These are phyloP conservation scores for Solanum okadae DNA, from an alignment of 257 asterid species.

Conservation along the genomic window DNA sequence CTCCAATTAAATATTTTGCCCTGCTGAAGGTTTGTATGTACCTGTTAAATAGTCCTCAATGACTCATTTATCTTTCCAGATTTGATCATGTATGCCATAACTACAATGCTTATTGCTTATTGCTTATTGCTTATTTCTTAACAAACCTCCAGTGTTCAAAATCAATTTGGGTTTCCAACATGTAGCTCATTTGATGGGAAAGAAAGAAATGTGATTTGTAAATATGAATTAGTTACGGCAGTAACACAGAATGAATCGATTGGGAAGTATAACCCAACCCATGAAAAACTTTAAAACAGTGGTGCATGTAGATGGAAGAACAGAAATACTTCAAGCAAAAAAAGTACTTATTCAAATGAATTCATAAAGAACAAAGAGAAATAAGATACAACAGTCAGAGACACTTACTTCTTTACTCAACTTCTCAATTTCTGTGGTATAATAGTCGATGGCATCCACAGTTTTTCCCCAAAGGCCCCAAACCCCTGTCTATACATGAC, in stretches of 20 bases:
- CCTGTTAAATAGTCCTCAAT: background rate
- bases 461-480: slow-evolving; percentile 65
- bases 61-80: background rate
- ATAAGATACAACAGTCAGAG: background rate
- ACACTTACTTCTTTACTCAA: slow-evolving; percentile 47
- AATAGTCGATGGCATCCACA: slow-evolving; percentile 74
- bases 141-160: background rate
- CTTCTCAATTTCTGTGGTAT: slow-evolving; percentile 42
- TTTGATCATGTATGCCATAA: background rate
- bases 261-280: background rate
- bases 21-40: background rate
- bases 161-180: background rate
- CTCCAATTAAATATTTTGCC: background rate
- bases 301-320: background rate
- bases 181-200: background rate
- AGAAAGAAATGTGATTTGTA: background rate
- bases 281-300: background rate
- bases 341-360: background rate
- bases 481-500: slow-evolving; percentile 61
- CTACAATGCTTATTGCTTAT: background rate
- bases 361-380: background rate
- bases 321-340: background rate
- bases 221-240: background rate
- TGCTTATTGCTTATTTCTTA: background rate
- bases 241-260: background rate